phyloP scores from a whole-genome alignment of 1,139 yeast species.

The Debaryomyces singareniensis region DNA sequence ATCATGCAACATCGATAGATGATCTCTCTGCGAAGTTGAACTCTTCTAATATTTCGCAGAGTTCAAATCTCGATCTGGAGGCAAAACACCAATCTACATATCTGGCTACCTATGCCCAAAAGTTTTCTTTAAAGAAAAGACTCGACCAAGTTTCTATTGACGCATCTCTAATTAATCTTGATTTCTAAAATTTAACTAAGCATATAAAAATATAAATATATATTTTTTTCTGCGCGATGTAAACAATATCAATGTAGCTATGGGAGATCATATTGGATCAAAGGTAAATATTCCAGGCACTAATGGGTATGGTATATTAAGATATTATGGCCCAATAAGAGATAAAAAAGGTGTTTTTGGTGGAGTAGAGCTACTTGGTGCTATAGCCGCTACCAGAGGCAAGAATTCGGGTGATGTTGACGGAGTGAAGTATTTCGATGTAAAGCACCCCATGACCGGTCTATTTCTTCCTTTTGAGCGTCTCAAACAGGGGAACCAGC shows the following conservation, averaged over 20 bases:
- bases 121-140: too few relatives aligned
- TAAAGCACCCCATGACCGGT: slow-evolving; percentile 60
- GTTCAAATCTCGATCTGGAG: too few relatives aligned
- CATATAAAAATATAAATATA: too few relatives aligned
- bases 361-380: slow-evolving; percentile 75
- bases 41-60: too few relatives aligned
- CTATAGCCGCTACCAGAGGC: slow-evolving; percentile 43
- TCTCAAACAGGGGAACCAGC: slow-evolving; percentile 38
- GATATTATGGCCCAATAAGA: slow-evolving; percentile 68
- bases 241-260: too few relatives aligned
- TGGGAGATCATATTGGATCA: slow-evolving; percentile 24
- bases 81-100: too few relatives aligned
- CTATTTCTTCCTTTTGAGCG: slow-evolving; percentile 68
- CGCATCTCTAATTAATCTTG: too few relatives aligned
- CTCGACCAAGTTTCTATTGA: too few relatives aligned
- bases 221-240: too few relatives aligned
- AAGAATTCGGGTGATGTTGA: slow-evolving; percentile 41
- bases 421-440: slow-evolving; percentile 40
- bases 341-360: slow-evolving; percentile 77
- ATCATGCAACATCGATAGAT: neutral
- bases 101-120: too few relatives aligned
- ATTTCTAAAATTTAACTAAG: too few relatives aligned
- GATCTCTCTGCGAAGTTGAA: neutral
- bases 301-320: slow-evolving; percentile 52
- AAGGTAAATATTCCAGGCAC: slow-evolving; percentile 41